Percentiles rank a stretch among this genome's conserved stretches.
Conservation (phyloP, 208 protist species). For the Wallacemonas sp. region DNA sequence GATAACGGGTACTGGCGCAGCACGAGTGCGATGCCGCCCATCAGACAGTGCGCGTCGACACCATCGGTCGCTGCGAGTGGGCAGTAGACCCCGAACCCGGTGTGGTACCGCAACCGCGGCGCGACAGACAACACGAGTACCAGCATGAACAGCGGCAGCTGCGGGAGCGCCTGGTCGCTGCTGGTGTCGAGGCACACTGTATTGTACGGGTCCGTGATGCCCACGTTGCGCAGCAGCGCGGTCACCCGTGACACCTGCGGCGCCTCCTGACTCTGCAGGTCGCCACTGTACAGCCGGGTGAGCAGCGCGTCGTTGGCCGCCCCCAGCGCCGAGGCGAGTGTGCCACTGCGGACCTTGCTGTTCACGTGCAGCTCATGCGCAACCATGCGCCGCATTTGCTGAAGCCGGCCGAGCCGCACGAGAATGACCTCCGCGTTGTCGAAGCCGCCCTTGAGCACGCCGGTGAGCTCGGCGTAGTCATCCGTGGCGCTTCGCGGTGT, state of each 20-base stretch:
- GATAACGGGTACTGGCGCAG: constrained; percentile 94
- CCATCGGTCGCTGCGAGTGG: constrained; percentile 44
- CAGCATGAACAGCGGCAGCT: constrained; percentile 82
- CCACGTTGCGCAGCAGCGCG: constrained; percentile 76
- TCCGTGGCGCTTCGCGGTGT: constrained; percentile 24
- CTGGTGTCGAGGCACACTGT: constrained; percentile 87
- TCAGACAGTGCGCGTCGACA: constrained; percentile 86
- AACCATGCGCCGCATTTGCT: constrained; percentile 90
- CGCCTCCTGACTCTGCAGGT: constrained; percentile 36
- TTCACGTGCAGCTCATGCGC: constrained; percentile 84
- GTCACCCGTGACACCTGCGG: constrained; percentile 52
- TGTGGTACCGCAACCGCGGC: constrained; percentile 62
- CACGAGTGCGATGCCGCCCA: constrained; percentile 87
- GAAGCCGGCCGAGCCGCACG: constrained; percentile 64
- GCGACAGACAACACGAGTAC: constrained; percentile 68
- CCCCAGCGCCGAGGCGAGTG: constrained; percentile 72
- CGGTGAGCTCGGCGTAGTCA: constrained; percentile 41
- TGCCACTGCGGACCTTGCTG: constrained; percentile 83
- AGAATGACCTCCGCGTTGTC: constrained; percentile 32
- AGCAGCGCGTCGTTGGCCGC: constrained; percentile 88
- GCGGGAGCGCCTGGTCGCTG: constrained; percentile 40
- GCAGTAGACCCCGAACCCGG: constrained; percentile 47
- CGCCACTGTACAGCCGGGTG: constrained; percentile 84
- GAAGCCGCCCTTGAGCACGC: constrained; percentile 20
- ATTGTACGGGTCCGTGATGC: constrained; percentile 81